Base-by-base conservation (phyloP, 148 eudicot species). In the Rhododendron molle region DNA sequence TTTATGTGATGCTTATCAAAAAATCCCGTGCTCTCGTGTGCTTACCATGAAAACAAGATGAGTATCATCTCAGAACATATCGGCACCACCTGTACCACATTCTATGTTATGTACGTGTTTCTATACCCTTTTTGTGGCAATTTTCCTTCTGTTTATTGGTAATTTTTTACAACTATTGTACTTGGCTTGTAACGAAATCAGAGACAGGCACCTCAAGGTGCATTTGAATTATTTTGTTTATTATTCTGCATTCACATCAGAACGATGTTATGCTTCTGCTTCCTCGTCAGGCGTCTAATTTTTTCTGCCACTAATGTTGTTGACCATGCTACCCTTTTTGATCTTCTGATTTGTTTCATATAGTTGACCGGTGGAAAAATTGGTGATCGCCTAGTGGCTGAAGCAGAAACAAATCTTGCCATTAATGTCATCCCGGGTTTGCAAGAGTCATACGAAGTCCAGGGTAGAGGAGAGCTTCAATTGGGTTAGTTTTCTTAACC, bases 391-490 rank as follows among this genome's bases (percentile, higher is more conserved):
- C 90, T 97, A 83, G 16, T 92, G 93, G 96, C 98, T 85, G 99
- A 97, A 94, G 91, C 99, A 83, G 99, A 97, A 92, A 97, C 98
- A 84, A 97, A 97, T 87, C 98, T 97, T 85, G 98, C 99, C 50
- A 93, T 97, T 60, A 97, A 97, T 92, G 98, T 97, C 67, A 91
- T 97, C 46, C 99, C 98, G 18, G 94, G 94, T 84, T 82, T 93
- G 88, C 91, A 96, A 46, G 99, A 97, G 69, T 94, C 99, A 52
- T 97, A 81, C 89, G 99, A 97, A 92, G 99, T 97, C 84, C 99
- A 97, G 88, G 99, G 99, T 80, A 94, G 99, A 84, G 99, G 99
- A 88, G 99, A 97, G 88, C 99, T 97, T 87, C 99, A 97, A 81
- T 86, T 97, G 85, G 99, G 99, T 97, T 84, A 86, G 92, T 90